Base-by-base conservation (phyloP, 1,284 basidiomycete genomes). In the Ceratobasidium sp. region DNA sequence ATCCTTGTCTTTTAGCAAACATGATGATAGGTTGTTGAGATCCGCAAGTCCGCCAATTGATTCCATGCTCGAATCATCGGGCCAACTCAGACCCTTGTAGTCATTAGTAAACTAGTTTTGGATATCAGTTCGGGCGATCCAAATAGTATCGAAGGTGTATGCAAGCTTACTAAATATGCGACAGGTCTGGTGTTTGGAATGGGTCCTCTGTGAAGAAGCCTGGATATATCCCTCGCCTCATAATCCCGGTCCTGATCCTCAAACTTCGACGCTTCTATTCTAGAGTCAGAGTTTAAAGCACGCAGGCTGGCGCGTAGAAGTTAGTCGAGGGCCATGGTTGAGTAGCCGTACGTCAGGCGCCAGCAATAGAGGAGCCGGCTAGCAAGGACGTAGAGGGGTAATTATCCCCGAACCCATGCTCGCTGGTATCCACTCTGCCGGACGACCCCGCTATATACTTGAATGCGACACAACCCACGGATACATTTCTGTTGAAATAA, bases 331-430 rank as follows among this genome's bases (percentile, higher is more conserved):
- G 42, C 39, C 15, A n/a, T 40, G 18, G 23, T 64, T 20, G 23
- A n/a, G 44, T 44, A 64, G 61, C 61, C 61, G 61, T 40, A 64
- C 20, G 10, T 64, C 61, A 15, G 61, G 61, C 61, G 61, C 61
- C 61, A 64, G 42, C 61, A 64, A 23, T 40, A n/a, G 40, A 46
- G 61, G 61, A n/a, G 18, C 61, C 10, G 13, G 23, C 23, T 40
- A 20, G 61, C 33, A 18, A 20, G 23, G 10, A 15, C n/a, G 49
- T 51, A 20, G 49, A 20, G 15, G 49, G 15, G 49, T 51, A 51
- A 15, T 20, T 15, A 51, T 5, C 49, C n/a, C 18, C 18, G 15
- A 20, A 51, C 12, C 15, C 6, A 20, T 15, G n/a, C 18, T 51
- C 15, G 49, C 15, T 51, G 33, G 15, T 40, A n/a, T 64, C 61